These are phyloP conservation scores for Drosera spatulata DNA, from an alignment of 179 eudicot species.

Conservation along the genomic window DNA sequence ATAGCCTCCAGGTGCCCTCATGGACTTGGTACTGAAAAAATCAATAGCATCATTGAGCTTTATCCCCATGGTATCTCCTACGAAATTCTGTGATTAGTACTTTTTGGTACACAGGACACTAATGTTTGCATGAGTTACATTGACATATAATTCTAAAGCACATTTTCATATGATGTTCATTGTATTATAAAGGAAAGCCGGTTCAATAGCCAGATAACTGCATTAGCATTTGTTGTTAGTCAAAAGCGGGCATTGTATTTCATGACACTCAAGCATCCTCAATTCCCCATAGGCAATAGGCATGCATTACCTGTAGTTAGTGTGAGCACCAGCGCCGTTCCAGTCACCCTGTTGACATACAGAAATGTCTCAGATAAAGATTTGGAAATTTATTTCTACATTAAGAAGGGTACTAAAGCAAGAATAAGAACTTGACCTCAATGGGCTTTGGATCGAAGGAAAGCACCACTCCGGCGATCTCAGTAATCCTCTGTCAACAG, in stretches of 20 bases:
- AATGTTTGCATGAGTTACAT: no score
- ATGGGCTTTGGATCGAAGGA: conserved; percentile 63
- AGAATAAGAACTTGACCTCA: conserved; percentile 19
- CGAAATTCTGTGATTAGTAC: no score
- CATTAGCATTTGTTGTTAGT: no score
- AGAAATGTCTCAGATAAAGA: no score
- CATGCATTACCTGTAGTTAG: conserved; percentile 42
- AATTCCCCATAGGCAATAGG: not conserved
- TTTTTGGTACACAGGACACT: no score
- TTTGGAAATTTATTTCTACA: not conserved
- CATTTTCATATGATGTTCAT: no score
- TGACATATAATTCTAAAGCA: no score
- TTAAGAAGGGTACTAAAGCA: not conserved
- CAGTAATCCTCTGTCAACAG: conserved; percentile 46
- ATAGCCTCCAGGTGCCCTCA: conserved; percentile 53
- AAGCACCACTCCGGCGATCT: conserved; percentile 42
- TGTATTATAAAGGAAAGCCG: no score
- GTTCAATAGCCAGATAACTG: no score
- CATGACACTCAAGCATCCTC: no score
- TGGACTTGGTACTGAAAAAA: conserved; percentile 39
- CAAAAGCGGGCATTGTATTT: no score
- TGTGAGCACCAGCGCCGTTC: conserved; percentile 78
- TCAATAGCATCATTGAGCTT: not conserved
- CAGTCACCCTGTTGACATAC: conserved; percentile 38
- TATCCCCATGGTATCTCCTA: no score